phyloP scores from a whole-genome alignment of 331 rosid species.

The Spiraea crenata region DNA sequence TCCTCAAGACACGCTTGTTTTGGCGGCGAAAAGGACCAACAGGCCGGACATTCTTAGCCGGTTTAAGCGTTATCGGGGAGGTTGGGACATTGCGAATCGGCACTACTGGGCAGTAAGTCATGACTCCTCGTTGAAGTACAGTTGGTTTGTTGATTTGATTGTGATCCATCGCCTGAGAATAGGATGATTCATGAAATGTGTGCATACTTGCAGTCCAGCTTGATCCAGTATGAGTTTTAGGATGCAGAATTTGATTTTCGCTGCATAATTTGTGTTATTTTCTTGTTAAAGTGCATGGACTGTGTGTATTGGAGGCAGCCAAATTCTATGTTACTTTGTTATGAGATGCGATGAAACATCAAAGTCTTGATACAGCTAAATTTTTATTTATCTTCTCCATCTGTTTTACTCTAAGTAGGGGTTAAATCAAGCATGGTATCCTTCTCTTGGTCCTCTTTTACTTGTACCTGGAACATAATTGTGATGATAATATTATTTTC shows the following conservation, averaged over 20 bases:
- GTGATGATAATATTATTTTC: neutral
- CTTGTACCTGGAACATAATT: neutral
- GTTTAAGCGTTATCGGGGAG: conserved; percentile 62
- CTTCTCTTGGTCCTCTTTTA: too few relatives aligned
- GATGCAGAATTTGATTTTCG: neutral
- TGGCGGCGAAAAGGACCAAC: conserved; percentile 79
- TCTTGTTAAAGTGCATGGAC: too few relatives aligned
- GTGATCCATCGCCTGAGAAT: neutral
- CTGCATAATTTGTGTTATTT: neutral
- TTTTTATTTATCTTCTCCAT: too few relatives aligned
- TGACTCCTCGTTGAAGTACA: conserved; percentile 18
- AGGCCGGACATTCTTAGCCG: conserved; percentile 78
- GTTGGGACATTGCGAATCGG: conserved; percentile 78
- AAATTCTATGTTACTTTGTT: too few relatives aligned
- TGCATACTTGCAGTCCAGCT: neutral
- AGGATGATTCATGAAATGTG: neutral
- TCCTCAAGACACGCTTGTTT: conserved; percentile 51
- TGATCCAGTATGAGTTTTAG: neutral
- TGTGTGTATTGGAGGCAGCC: neutral
- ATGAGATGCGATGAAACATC: too few relatives aligned
- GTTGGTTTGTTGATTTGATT: neutral
- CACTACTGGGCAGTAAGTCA: conserved; percentile 97
- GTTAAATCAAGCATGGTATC: neutral
- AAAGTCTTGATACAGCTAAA: too few relatives aligned
- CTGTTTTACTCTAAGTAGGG: neutral